A percentile compares a stretch with the other conserved stretches of the same genome.
These are phyloP conservation scores for Skeletonema costatum DNA, from an alignment of 108 stramenopile species.

Conservation along the genomic window DNA sequence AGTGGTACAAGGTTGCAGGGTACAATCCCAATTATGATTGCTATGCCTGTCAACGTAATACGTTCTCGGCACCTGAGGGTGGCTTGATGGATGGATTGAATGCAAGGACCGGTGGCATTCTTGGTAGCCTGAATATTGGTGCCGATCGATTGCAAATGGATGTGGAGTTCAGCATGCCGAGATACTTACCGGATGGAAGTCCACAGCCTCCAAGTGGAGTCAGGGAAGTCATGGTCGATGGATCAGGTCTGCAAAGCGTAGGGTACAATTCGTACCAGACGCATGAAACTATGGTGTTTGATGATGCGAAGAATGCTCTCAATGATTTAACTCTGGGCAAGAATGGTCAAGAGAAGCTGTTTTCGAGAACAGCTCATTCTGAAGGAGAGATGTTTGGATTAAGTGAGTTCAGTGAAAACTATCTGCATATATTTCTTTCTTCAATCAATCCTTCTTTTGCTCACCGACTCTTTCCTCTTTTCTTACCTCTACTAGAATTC, in stretches of 20 bases:
- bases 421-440: background rate
- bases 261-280: conserved; percentile 85
- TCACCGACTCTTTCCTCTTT: background rate
- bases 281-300: conserved; percentile 90
- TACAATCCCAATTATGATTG: conserved; percentile 98
- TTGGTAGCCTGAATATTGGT: conserved; percentile 32
- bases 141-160: conserved; percentile 75
- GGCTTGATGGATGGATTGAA: conserved; percentile 26
- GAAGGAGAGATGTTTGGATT: conserved; percentile 94
- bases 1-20: conserved; percentile 97
- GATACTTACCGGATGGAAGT: conserved; percentile 82
- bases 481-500: conserved; percentile 70
- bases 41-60: conserved; percentile 96
- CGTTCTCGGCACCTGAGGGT: conserved; percentile 72
- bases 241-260: conserved; percentile 60
- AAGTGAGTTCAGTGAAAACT: conserved; percentile 57
- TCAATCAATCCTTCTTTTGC: background rate
- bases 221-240: conserved; percentile 52
- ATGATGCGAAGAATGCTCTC: conserved; percentile 34
- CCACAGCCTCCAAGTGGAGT: conserved; percentile 80
- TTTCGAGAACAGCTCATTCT: conserved; percentile 85
- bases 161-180: conserved; percentile 93
- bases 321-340: conserved; percentile 44
- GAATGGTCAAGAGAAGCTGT: conserved; percentile 67
- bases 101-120: conserved; percentile 20